Base-by-base conservation (phyloP, 2,329 filamentous ascomycete genomes). In the Pseudogymnoascus sp. region DNA sequence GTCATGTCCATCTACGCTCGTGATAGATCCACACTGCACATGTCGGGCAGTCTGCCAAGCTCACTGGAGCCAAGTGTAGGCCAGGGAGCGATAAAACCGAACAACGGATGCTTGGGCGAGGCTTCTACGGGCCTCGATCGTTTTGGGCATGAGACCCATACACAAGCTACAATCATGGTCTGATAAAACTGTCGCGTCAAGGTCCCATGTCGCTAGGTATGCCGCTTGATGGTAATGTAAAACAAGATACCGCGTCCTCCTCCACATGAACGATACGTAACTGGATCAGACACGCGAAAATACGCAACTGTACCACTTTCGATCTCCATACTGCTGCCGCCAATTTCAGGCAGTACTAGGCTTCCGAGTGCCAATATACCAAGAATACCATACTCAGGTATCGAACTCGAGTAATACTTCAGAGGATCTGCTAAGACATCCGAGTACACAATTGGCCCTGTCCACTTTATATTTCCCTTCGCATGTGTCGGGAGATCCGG, bases 311-410 rank as follows among this genome's bases (percentile, higher is more conserved):
- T 26, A 43, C 63, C 65, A 62, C 16, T 24, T 16, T 64, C 56
- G 19, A 62, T 64, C 38, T 38, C 31, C 38, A 33, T 62, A 33
- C 16, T 35, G 7, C 63, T 66, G 22, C 64, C 61, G 14, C 65
- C 63, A 37, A 60, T 33, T 50, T 66, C 63, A 61, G 65, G 65
- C 26, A 66, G 53, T 33, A 64, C 33, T 59, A 66, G 53, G 28
- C 40, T 63, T 59, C 62, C 65, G 28, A 66, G 65, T 64, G 65
- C 65, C 26, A 66, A 37, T 66, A 66, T 64, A 28, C 65, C 65
- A 40, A 66, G 56, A 35, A 61, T 35, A 26, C 65, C 61, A 50
- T 61, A 38, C 6, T 50, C 59, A 11, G 28, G 14, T 33, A 35
- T 61, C 53, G 61, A 60, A 28, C 26, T 63, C 12, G 61, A 6